phyloP scores from a whole-genome alignment of 305 asterid species.

The Fraxinus xanthoxyloides region DNA sequence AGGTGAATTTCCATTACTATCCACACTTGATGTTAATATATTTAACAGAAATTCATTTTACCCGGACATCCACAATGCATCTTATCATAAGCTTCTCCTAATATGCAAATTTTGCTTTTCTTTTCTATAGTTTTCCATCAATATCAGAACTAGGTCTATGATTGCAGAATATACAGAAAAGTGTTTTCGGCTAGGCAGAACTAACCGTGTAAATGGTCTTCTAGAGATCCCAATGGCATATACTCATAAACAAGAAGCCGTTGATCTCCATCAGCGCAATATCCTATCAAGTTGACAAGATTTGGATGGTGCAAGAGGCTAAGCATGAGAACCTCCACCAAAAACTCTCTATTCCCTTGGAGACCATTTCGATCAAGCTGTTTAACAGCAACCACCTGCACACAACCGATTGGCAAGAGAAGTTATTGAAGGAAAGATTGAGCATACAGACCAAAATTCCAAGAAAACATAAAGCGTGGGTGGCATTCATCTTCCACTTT shows the following conservation, averaged over 20 bases:
- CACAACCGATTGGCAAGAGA: constrained; percentile 17
- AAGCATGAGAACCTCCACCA: constrained; percentile 97
- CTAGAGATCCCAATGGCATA: constrained; percentile 90
- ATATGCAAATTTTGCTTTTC: background rate
- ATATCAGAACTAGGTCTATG: background rate
- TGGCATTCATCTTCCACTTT: background rate
- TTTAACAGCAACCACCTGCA: constrained; percentile 88
- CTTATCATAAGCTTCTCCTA: background rate
- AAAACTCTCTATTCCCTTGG: constrained; percentile 84
- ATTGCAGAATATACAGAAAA: background rate
- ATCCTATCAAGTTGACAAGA: constrained; percentile 88
- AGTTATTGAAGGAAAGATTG: constrained; percentile 9
- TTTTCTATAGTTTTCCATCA: background rate
- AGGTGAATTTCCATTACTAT: background rate
- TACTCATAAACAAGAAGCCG: constrained; percentile 87
- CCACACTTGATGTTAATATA: background rate
- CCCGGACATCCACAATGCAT: background rate
- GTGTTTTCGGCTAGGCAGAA: constrained; percentile 1
- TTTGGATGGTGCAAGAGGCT: constrained; percentile 81
- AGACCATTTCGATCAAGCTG: constrained; percentile 88
- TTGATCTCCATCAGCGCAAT: constrained; percentile 93
- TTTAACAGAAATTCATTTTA: background rate
- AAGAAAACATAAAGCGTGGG: background rate
- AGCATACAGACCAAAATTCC: background rate
- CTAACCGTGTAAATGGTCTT: constrained; percentile 94